These are phyloP conservation scores for Leptographium wingfieldii DNA, from an alignment of 2,329 filamentous ascomycete species.

Conservation along the genomic window DNA sequence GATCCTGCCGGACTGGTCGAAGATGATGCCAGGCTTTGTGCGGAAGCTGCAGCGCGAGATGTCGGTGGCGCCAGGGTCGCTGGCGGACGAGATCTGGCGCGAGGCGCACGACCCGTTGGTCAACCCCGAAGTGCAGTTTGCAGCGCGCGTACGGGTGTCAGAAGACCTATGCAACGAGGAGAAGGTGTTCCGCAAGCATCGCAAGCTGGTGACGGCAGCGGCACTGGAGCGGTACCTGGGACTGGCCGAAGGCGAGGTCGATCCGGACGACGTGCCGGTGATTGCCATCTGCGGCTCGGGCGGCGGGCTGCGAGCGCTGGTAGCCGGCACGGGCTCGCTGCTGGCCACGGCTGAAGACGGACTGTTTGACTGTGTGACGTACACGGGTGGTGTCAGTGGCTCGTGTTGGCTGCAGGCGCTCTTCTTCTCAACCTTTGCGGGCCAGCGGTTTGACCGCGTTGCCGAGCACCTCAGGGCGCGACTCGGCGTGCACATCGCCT, in stretches of 20 bases:
- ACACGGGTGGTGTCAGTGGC: slow-evolving; percentile 89
- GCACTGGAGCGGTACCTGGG: slow-evolving; percentile 75
- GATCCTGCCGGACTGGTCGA: slow-evolving; percentile 75
- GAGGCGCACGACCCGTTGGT: slow-evolving; percentile 74
- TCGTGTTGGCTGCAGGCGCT: slow-evolving; percentile 91
- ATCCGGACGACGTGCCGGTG: slow-evolving; percentile 82
- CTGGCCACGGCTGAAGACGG: slow-evolving; percentile 75
- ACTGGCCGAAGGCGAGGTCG: slow-evolving; percentile 57
- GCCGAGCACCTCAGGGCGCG: slow-evolving; percentile 79
- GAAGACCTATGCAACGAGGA: slow-evolving; percentile 74
- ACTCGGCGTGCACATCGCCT: slow-evolving; percentile 80
- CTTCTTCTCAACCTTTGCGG: slow-evolving; percentile 68
- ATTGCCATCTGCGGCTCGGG: slow-evolving; percentile 94
- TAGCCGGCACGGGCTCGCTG: slow-evolving; percentile 81
- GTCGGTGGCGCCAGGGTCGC: slow-evolving; percentile 72
- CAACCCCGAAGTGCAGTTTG: slow-evolving; percentile 77
- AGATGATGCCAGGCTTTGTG: slow-evolving; percentile 60
- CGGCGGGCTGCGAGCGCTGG: slow-evolving; percentile 77
- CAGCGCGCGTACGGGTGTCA: slow-evolving; percentile 73
- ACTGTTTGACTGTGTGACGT: slow-evolving; percentile 86
- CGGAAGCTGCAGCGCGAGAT: slow-evolving; percentile 78
- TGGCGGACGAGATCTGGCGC: slow-evolving; percentile 87
- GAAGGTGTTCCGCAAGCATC: slow-evolving; percentile 55
- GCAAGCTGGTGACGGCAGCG: slow-evolving; percentile 54
- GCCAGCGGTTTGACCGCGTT: slow-evolving; percentile 53